These are phyloP conservation scores for Pseudocercospora pini-densiflorae DNA, from an alignment of 2,329 filamentous ascomycete species.

Conservation along the genomic window DNA sequence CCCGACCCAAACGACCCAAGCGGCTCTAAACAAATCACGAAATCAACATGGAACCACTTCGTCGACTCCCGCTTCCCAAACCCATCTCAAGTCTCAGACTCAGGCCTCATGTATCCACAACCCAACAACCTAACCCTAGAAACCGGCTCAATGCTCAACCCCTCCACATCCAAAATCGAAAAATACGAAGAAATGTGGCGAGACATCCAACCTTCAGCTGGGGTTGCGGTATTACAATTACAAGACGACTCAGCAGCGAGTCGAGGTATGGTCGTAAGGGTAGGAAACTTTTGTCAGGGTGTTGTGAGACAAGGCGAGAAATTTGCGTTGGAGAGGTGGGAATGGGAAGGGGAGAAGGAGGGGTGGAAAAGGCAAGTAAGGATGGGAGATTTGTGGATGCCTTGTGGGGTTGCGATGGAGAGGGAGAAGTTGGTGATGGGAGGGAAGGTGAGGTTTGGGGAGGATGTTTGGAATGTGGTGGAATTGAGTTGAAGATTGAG, in stretches of 20 bases:
- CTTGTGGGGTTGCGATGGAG: slow-evolving; percentile 45
- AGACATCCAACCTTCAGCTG: slow-evolving; percentile 43
- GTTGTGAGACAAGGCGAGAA: slow-evolving; percentile 53
- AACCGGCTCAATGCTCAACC: slow-evolving; percentile 64
- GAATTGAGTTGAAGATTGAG: slow-evolving; percentile 34
- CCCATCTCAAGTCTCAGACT: slow-evolving; percentile 53
- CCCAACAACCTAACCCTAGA: slow-evolving; percentile 54
- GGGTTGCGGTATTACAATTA: slow-evolving; percentile 26
- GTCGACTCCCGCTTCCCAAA: slow-evolving; percentile 58
- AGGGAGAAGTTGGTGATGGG: slow-evolving; percentile 38
- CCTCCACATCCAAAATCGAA: slow-evolving; percentile 54
- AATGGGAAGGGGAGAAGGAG: slow-evolving; percentile 39
- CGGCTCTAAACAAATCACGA: too few relatives aligned
- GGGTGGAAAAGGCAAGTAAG: slow-evolving; percentile 45
- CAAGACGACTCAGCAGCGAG: slow-evolving; percentile 34
- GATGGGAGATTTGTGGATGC: slow-evolving; percentile 47
- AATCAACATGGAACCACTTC: slow-evolving; percentile 61
- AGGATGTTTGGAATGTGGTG: slow-evolving; percentile 45
- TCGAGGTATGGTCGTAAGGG: slow-evolving; percentile 58
- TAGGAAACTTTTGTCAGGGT: slow-evolving; percentile 63
- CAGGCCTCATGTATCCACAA: slow-evolving; percentile 60
- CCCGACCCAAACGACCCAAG: slow-evolving; percentile 8
- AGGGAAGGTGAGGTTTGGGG: slow-evolving; percentile 38
- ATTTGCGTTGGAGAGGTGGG: slow-evolving; percentile 61
- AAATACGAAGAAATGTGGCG: slow-evolving; percentile 56